Evolutionary conservation across 768 basidiomycete species (phyloP), one percentile per base, ranked within the genome.

Genomic region (Hericium rajendrae): DNA sequence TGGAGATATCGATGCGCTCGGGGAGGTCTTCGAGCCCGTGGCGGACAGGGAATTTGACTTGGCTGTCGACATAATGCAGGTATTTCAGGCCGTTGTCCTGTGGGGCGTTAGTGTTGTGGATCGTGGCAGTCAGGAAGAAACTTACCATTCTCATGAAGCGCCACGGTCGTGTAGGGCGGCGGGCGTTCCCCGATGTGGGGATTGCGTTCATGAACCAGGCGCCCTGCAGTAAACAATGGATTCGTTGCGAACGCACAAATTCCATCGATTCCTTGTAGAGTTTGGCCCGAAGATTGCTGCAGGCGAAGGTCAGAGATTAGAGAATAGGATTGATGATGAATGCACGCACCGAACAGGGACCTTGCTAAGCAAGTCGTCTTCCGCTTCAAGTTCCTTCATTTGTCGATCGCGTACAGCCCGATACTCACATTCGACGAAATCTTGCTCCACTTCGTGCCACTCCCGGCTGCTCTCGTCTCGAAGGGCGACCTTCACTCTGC

Each of bases 161-260:
- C 92, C 92, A 95, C 2, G 83, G 83, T 40, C 82, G 76, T 28
- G 70, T 78, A 2, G 84, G 82, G 46, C 85, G 77, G 50, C 81
- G 77, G 13, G 73, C 65, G 10, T 67, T 68, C 16, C 78, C 77
- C 15, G 73, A 65, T 24, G 71, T 62, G 0, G 84, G 83, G 40
- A 87, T 71, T 1, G 84, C 91, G 64, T 86, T 92, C 60, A 90
- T 81, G 70, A 97, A 94, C 93, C 93, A 97, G 20, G 91, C 88
- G 37, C 93, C 93, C 67, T 92, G 86, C 49, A 91, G 73, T 40
- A 97, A 71, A 66, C 92, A 94, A 61, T 90, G 86, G 65, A 94
- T 86, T 54, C 93, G 79, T 70, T 97, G 93, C 67, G 88, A 85
- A 43, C 86, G 78, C 20, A 97, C 88, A 65, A 94, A 94, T 66